Conservation (phyloP, 768 basidiomycete species). For the Pleurotus salmoneostramineus region DNA sequence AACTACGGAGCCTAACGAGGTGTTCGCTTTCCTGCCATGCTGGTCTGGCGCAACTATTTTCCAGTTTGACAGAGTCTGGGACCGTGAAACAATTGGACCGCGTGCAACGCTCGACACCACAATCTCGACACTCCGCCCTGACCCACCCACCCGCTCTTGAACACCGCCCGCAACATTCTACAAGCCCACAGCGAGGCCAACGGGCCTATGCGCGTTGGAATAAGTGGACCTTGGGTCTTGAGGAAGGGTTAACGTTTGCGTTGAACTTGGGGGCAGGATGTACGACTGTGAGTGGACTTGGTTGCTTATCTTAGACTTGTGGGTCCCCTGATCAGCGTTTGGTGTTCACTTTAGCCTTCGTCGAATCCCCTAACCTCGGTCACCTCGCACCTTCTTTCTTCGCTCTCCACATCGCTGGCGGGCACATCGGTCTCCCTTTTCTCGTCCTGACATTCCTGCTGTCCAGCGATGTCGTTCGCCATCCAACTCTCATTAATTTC, state of each 20-base stretch:
- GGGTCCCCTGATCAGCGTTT: constrained; percentile 1
- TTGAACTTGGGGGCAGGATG: background rate
- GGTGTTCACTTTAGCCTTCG: constrained; percentile 6
- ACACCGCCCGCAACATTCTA: background rate
- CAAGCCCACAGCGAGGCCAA: background rate
- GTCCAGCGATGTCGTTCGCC: constrained; percentile 38
- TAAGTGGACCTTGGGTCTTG: background rate
- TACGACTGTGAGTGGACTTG: background rate
- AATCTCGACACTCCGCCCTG: background rate
- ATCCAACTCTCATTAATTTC: constrained; percentile 53
- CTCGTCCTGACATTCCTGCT: constrained; percentile 41
- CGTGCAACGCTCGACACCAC: constrained; percentile 1
- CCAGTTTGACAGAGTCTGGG: constrained; percentile 7
- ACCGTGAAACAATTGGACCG: constrained; percentile 8
- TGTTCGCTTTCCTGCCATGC: background rate
- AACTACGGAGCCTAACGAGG: background rate
- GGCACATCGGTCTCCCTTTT: constrained; percentile 47
- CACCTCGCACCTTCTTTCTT: constrained; percentile 36
- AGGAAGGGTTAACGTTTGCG: constrained; percentile 1
- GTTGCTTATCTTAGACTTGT: background rate
- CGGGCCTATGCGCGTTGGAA: background rate
- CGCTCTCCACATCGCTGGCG: constrained; percentile 45
- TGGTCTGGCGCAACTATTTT: constrained; percentile 1
- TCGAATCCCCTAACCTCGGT: constrained; percentile 13
- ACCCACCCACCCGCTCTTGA: background rate